Percentiles rank a stretch among this genome's conserved stretches.
Conservation (phyloP, 495 filamentous ascomycete genomes). For the Copromyces sp. region DNA sequence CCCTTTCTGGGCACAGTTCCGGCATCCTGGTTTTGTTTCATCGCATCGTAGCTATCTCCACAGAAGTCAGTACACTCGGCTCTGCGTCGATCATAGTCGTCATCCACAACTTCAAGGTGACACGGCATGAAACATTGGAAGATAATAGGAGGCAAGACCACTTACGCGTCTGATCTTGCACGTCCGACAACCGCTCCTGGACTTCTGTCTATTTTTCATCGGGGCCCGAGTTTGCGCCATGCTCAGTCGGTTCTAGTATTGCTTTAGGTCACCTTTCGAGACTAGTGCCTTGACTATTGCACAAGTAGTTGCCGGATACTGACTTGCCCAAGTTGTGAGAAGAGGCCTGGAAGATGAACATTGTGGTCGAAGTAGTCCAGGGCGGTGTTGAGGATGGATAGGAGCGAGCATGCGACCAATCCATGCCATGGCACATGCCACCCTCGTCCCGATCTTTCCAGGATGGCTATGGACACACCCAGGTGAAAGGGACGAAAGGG, state of each 20-base stretch:
- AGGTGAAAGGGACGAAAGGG: background rate
- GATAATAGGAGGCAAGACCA: background rate
- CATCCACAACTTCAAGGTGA: background rate
- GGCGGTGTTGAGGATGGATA: background rate
- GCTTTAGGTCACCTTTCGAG: background rate
- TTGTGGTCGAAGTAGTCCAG: background rate
- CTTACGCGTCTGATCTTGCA: slow-evolving; percentile 25
- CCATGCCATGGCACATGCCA: background rate
- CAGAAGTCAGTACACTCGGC: background rate
- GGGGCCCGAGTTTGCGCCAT: background rate
- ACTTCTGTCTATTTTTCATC: slow-evolving; percentile 28
- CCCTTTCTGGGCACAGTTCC: slow-evolving; percentile 22
- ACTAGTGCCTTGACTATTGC: background rate
- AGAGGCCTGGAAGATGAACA: background rate
- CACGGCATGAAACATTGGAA: background rate
- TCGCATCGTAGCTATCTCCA: slow-evolving; percentile 22
- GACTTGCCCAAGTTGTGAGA: background rate
- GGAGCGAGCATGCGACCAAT: background rate
- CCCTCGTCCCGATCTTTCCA: background rate
- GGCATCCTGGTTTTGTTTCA: slow-evolving; percentile 21
- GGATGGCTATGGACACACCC: background rate
- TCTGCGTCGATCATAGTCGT: background rate
- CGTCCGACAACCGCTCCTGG: slow-evolving; percentile 23
- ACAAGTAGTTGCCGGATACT: background rate
- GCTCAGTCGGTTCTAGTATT: background rate